These are phyloP conservation scores for Trichosporon coremiiforme DNA, from an alignment of 1,284 basidiomycete species.

Conservation along the genomic window DNA sequence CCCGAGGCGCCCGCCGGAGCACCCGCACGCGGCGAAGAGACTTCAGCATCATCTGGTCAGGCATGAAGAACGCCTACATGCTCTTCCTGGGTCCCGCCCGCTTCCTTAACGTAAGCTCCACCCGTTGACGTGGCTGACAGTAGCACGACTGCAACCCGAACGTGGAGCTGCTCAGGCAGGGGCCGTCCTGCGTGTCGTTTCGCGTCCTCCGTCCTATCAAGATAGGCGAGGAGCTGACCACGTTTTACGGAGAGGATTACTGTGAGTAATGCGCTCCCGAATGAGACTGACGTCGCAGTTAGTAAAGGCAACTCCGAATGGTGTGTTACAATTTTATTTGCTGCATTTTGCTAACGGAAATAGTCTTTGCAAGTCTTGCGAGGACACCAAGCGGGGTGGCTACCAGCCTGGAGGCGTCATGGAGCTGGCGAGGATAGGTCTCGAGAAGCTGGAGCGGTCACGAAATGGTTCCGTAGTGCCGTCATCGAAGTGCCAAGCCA, in stretches of 20 bases:
- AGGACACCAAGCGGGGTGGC: conserved; percentile 27
- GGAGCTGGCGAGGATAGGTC: conserved; percentile 15
- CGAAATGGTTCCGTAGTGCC: conserved; percentile 8
- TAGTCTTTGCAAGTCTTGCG: conserved; percentile 51
- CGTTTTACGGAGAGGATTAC: conserved; percentile 52
- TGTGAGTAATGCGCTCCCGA: conserved; percentile 33
- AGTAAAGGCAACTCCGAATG: conserved; percentile 49
- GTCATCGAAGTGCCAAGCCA: neutral
- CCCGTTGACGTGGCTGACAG: neutral
- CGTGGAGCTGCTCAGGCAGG: conserved; percentile 49
- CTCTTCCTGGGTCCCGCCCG: conserved; percentile 56
- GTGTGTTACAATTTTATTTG: conserved; percentile 30
- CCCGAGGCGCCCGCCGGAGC: conserved; percentile 33
- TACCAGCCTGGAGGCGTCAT: conserved; percentile 9
- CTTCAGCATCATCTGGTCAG: conserved; percentile 54
- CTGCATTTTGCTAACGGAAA: conserved; percentile 15
- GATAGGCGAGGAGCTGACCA: conserved; percentile 54
- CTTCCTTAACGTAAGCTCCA: conserved; percentile 52
- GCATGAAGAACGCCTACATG: conserved; percentile 46
- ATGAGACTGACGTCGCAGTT: conserved; percentile 32
- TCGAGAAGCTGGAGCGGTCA: conserved; percentile 13
- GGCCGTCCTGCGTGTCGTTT: conserved; percentile 51
- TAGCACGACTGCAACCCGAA: conserved; percentile 56
- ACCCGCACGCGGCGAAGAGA: conserved; percentile 49
- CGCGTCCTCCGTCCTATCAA: conserved; percentile 41